These are phyloP conservation scores for Epithele typhae DNA, from an alignment of 768 basidiomycete species.

Conservation along the genomic window DNA sequence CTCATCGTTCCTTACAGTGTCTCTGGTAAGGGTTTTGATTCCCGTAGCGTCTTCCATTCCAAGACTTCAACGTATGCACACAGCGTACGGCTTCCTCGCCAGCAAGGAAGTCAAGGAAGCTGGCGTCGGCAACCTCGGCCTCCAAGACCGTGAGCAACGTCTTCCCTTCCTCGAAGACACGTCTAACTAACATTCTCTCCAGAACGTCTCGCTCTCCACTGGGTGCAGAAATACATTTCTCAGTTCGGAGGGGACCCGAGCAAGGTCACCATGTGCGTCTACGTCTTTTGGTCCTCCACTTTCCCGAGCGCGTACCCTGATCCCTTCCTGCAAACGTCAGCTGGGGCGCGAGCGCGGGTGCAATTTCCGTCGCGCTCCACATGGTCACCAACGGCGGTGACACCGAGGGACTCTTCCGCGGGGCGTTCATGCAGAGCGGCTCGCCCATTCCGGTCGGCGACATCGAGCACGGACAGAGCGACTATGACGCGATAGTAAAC, in stretches of 20 bases:
- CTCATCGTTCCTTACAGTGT: not conserved
- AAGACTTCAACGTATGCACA: too few relatives aligned
- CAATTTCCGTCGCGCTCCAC: constrained; percentile 29
- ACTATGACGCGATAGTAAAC: constrained; percentile 38
- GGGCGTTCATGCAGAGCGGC: constrained; percentile 35
- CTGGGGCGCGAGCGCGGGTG: constrained; percentile 37
- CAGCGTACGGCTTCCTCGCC: constrained; percentile 36
- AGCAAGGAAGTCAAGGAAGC: constrained; percentile 34
- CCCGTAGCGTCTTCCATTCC: too few relatives aligned
- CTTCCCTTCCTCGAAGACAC: too few relatives aligned
- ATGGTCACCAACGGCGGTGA: constrained; percentile 21
- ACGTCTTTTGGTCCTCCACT: constrained; percentile 31
- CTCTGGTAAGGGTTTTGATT: not conserved
- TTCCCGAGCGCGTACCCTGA: not conserved
- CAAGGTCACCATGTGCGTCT: constrained; percentile 36
- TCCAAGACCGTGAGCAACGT: constrained; percentile 38
- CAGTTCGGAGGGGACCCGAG: constrained; percentile 41
- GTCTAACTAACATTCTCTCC: too few relatives aligned
- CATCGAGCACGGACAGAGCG: constrained; percentile 24
- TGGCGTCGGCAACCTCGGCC: constrained; percentile 40
- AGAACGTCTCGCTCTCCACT: constrained; percentile 20
- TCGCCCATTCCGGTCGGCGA: constrained; percentile 13
- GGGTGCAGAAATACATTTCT: constrained; percentile 36
- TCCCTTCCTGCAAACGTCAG: constrained; percentile 23
- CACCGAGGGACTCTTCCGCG: constrained; percentile 22